Conservation (phyloP, 2,329 filamentous ascomycete species). For the Apiospora arundinis region DNA sequence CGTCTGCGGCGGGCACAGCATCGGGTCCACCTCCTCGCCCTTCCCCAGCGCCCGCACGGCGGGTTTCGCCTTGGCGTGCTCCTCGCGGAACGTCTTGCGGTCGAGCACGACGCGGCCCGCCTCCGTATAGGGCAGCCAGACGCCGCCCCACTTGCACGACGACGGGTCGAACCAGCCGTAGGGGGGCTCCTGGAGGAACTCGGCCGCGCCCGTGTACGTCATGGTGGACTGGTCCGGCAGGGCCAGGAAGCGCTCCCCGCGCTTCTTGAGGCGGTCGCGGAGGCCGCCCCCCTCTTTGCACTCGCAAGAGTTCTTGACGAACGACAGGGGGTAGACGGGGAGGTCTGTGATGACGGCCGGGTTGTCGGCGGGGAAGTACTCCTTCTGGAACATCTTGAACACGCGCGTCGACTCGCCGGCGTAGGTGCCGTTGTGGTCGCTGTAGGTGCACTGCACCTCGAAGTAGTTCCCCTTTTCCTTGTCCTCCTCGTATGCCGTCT, state of each 20-base stretch:
- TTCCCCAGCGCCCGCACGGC: conserved; percentile 24
- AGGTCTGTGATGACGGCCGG: conserved; percentile 35
- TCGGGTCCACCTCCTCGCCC: conserved; percentile 27
- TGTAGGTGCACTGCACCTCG: conserved; percentile 36
- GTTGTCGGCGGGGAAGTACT: conserved; percentile 33
- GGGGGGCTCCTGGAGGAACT: conserved; percentile 36
- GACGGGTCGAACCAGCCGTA: conserved; percentile 31
- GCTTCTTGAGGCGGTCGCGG: conserved; percentile 28
- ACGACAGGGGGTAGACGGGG: conserved; percentile 33
- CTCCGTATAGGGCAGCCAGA: conserved; percentile 39
- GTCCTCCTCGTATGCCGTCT: conserved; percentile 35
- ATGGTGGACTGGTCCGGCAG: conserved; percentile 30
- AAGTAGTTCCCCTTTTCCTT: conserved; percentile 31
- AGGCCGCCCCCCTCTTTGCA: conserved; percentile 32
- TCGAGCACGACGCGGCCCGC: conserved; percentile 38
- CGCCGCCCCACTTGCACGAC: conserved; percentile 26
- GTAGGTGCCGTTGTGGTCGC: conserved; percentile 33
- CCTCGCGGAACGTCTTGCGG: conserved; percentile 38
- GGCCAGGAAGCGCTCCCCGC: conserved; percentile 35
- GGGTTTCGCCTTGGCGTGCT: conserved; percentile 29
- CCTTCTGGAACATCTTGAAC: conserved; percentile 31
- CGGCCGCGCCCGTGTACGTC: conserved; percentile 35
- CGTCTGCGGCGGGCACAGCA: conserved; percentile 37
- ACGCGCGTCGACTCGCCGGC: conserved; percentile 30
- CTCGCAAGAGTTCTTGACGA: conserved; percentile 22